Percentiles rank a stretch among this genome's conserved stretches.
Conservation (phyloP, 2,329 filamentous ascomycete species). For the Colletotrichum sp. region DNA sequence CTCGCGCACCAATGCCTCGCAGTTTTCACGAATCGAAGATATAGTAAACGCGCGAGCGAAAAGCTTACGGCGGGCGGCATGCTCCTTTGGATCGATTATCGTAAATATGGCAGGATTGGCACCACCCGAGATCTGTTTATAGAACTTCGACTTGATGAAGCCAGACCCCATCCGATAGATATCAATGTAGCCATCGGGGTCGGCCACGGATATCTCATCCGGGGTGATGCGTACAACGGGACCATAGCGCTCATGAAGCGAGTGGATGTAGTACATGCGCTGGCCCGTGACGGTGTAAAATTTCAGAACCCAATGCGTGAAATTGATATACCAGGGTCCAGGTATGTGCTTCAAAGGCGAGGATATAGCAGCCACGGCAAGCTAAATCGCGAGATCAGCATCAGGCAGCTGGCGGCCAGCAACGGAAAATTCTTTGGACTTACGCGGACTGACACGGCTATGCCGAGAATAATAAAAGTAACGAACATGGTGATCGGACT, state of each 20-base stretch:
- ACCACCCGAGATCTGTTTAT: not conserved
- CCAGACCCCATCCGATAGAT: conserved; percentile 6
- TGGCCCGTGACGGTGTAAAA: not conserved
- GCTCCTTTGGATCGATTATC: not conserved
- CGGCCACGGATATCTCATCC: not conserved
- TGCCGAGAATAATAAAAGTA: not conserved
- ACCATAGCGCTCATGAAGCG: not conserved
- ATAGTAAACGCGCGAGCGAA: conserved; percentile 46
- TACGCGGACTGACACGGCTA: not conserved
- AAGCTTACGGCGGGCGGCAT: conserved; percentile 36
- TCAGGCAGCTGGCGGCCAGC: not conserved
- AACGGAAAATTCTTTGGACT: not conserved
- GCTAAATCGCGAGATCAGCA: not conserved
- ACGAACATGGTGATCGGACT: not conserved
- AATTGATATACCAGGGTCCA: conserved; percentile 2
- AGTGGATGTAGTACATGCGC: conserved; percentile 4
- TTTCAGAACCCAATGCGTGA: conserved; percentile 1
- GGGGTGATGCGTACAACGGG: conserved; percentile 8
- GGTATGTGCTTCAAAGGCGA: conserved; percentile 8
- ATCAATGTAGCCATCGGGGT: not conserved
- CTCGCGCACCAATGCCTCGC: conserved; percentile 36
- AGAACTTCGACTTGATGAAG: not conserved
- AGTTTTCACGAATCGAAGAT: conserved; percentile 31
- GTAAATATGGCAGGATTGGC: not conserved
- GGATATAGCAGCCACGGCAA: not conserved